Evolutionary conservation across 2,329 filamentous ascomycete species (phyloP).

Genomic region (Alternaria burnsii): DNA sequence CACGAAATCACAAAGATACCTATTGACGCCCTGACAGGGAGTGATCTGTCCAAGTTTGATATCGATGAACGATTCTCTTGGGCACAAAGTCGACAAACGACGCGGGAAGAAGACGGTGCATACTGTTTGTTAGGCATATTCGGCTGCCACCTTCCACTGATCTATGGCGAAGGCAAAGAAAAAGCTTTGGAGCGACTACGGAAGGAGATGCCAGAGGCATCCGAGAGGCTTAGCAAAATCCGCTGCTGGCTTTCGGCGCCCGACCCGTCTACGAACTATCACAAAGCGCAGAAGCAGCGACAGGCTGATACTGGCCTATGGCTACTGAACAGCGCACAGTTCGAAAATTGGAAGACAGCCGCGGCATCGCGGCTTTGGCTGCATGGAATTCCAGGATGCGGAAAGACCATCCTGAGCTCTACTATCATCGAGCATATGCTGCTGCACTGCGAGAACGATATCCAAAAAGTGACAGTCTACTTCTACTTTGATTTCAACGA

Average conservation of each 20-base stretch:
- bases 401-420: conserved; percentile 54
- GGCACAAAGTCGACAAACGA: conserved; percentile 35
- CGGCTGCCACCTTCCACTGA: conserved; percentile 13
- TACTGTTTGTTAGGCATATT: conserved; percentile 29
- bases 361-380: conserved; percentile 50
- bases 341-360: conserved; percentile 42
- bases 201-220: background rate
- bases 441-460: conserved; percentile 18
- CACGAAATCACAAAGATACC: conserved; percentile 21
- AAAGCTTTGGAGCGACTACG: conserved; percentile 21
- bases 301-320: conserved; percentile 48
- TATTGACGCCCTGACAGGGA: conserved; percentile 10
- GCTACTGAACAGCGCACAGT: conserved; percentile 43
- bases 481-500: conserved; percentile 53
- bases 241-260: conserved; percentile 47
- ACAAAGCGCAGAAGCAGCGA: conserved; percentile 40
- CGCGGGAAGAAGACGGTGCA: conserved; percentile 22
- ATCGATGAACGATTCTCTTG: conserved; percentile 29
- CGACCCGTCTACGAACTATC: conserved; percentile 48
- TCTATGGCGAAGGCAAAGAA: conserved; percentile 25
- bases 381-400: conserved; percentile 53
- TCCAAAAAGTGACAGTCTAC: conserved; percentile 24
- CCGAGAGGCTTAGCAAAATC: conserved; percentile 13
- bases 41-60: conserved; percentile 10
- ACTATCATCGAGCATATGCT: conserved; percentile 47